Conservation (phyloP, 1,284 basidiomycete genomes). For the Wolfiporia cocos region DNA sequence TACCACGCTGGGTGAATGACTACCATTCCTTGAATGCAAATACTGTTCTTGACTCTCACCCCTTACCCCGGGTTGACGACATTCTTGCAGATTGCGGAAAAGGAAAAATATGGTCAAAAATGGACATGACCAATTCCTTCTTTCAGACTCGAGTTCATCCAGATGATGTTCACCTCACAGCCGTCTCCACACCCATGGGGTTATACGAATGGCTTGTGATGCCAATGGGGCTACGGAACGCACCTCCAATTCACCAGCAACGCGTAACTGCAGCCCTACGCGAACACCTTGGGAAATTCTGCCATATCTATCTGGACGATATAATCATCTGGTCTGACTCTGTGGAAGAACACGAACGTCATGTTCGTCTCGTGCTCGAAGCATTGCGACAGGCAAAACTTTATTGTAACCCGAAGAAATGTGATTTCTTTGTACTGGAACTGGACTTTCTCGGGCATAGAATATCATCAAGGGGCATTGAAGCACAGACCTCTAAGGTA, state of each 20-base stretch:
- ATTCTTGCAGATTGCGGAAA: conserved; percentile 26
- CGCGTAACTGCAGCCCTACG: conserved; percentile 10
- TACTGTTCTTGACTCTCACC: conserved; percentile 29
- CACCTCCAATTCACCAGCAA: conserved; percentile 9
- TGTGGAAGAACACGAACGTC: conserved; percentile 17
- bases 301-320: conserved; percentile 22
- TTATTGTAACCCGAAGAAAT: conserved; percentile 30
- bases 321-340: conserved; percentile 19
- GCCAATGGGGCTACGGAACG: conserved; percentile 10
- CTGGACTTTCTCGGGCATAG: conserved; percentile 36
- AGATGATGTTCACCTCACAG: conserved; percentile 25
- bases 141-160: conserved; percentile 33
- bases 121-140: conserved; percentile 38
- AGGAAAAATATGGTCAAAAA: conserved; percentile 27
- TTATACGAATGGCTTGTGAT: conserved; percentile 9
- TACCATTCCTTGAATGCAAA: conserved; percentile 31
- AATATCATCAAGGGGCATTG: conserved; percentile 8
- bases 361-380: conserved; percentile 13
- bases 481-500: conserved; percentile 25
- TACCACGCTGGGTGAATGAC: conserved; percentile 36
- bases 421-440: conserved; percentile 25
- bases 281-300: conserved; percentile 5
- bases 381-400: neutral
- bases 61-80: conserved; percentile 32
- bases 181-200: conserved; percentile 6